Conservation (phyloP, 2,329 filamentous ascomycete species). For the Parasarocladium wereldwijsianum region DNA sequence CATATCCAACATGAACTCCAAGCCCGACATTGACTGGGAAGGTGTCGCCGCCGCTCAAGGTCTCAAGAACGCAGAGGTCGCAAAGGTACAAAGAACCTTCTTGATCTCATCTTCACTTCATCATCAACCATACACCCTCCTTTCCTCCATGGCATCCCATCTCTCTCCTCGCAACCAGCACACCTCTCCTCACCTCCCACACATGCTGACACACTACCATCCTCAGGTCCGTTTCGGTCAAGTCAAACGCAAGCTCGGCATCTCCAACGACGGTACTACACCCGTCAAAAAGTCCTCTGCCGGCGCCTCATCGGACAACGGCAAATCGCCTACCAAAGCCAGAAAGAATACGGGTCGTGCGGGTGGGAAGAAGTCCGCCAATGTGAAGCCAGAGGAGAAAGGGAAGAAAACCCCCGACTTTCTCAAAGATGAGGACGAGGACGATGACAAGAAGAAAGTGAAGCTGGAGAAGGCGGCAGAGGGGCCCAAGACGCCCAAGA, state of each 20-base stretch:
- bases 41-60: constrained; percentile 24
- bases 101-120: not conserved
- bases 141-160: too few relatives aligned
- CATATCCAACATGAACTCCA: constrained; percentile 26
- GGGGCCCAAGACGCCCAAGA: too few relatives aligned
- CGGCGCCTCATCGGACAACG: constrained; percentile 2
- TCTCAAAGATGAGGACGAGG: constrained; percentile 5
- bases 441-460: constrained; percentile 11
- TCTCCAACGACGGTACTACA: constrained; percentile 14
- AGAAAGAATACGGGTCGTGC: constrained; percentile 8
- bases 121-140: not conserved
- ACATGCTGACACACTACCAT: not conserved
- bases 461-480: constrained; percentile 10
- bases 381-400: constrained; percentile 9
- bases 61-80: constrained; percentile 30
- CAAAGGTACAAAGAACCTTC: constrained; percentile 25
- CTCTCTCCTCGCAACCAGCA: too few relatives aligned
- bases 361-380: constrained; percentile 8
- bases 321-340: constrained; percentile 6
- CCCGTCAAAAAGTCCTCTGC: constrained; percentile 3
- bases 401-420: not conserved
- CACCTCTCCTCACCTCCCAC: not conserved
- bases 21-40: constrained; percentile 32
- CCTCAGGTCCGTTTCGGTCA: constrained; percentile 34
- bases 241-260: constrained; percentile 30